Base-by-base conservation (phyloP, 2,329 filamentous ascomycete species). In the Alternaria sp. region DNA sequence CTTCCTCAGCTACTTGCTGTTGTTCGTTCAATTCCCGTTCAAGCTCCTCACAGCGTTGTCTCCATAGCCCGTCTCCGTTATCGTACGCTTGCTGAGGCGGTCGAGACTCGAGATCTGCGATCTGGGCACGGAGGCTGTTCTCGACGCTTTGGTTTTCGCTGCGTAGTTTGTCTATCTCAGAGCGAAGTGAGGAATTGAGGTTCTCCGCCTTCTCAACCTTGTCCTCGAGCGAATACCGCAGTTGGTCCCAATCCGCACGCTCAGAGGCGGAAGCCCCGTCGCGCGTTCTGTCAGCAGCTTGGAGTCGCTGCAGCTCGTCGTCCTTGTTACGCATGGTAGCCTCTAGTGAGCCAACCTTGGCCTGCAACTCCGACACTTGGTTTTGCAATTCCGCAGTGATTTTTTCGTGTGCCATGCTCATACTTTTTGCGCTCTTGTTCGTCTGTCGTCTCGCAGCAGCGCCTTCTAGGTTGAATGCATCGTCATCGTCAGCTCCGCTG, bases 1-100 rank as follows among this genome's bases (percentile, higher is more conserved):
- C 95, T 70, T 97, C 91, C 61, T 96, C 90, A 0, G 93, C 96
- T 2, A 95, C 85, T 56, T 90, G 85, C 66, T 92, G 89, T 75
- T 98, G 94, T 63, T 93, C 85, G 56, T 89, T 84, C 69, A 97
- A 91, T 58, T 86, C 81, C 46, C 79, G 78, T 64, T 87, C 83
- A 21, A 81, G 66, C 29, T 78, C 72, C 56, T 79, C 75, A 42
- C 74, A 79, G 5, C 78, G 72, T 48, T 78, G 70, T 51, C 68
- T 72, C 75, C 76, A 78, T 42, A 72, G 69, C 41, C 60, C 76
- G 54, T 61, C 69, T n/a, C 61, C 66, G 24, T 53, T 55, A 21
- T 69, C 58, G 10, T 62, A 63, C 4, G 61, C 46, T 46, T 68
- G 66, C 37, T 70, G 68, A 4, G 65, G 61, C 31, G 72, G 59